A percentile compares a stretch with the other conserved stretches of the same genome.
Conservation (phyloP, 306 rosid species). For the Cicer arietinum region DNA sequence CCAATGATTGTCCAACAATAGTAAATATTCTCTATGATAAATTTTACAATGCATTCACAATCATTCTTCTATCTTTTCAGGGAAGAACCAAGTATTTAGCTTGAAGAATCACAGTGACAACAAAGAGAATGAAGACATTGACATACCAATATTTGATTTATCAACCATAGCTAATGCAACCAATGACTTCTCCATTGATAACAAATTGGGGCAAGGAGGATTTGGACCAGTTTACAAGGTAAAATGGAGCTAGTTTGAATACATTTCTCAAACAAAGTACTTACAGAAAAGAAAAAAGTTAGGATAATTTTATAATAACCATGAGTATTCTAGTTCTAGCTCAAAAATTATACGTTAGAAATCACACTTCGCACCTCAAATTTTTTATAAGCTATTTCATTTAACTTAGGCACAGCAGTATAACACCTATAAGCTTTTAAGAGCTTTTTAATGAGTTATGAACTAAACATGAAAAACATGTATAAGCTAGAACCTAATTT, state of each 20-base stretch:
- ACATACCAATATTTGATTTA: slow-evolving; percentile 58
- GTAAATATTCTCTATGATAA: neutral
- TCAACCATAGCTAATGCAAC: slow-evolving; percentile 55
- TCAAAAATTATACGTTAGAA: neutral
- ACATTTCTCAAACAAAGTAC: neutral
- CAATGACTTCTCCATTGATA: slow-evolving; percentile 44
- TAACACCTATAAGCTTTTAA: neutral
- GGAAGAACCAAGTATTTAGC: neutral
- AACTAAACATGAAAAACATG: neutral
- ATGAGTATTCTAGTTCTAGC: neutral
- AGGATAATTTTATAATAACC: neutral
- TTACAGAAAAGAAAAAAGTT: neutral
- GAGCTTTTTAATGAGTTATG: neutral
- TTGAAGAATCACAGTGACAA: slow-evolving; percentile 25
- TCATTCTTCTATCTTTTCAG: slow-evolving; percentile 30
- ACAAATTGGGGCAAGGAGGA: slow-evolving; percentile 64
- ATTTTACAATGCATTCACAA: neutral
- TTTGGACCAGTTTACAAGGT: slow-evolving; percentile 70
- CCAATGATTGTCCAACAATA: neutral
- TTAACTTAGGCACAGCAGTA: neutral
- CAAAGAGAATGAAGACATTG: slow-evolving; percentile 43
- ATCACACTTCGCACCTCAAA: neutral
- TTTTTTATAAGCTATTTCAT: neutral
- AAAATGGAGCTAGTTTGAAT: neutral
- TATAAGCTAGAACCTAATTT: neutral